A percentile compares a stretch with the other conserved stretches of the same genome.
These are phyloP conservation scores for Metarhizium rileyi DNA, from an alignment of 2,329 filamentous ascomycete species.

Conservation along the genomic window DNA sequence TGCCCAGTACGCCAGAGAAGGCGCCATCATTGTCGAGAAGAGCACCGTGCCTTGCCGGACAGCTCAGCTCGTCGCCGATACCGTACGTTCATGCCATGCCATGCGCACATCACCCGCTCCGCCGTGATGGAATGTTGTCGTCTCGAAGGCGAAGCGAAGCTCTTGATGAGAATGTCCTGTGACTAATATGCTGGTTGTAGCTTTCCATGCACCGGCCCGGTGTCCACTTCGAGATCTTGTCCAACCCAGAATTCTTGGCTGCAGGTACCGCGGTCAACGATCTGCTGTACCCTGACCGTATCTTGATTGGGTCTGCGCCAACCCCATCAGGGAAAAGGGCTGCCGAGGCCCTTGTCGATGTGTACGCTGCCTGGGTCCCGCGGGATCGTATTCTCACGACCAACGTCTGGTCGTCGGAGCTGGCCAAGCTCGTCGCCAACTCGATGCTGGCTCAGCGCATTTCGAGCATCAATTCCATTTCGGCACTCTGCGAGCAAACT, in stretches of 20 bases:
- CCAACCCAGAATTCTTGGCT: slow-evolving; percentile 73
- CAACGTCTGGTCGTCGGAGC: slow-evolving; percentile 68
- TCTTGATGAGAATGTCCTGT: neutral
- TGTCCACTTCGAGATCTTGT: slow-evolving; percentile 63
- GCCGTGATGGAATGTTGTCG: neutral
- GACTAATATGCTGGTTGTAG: slow-evolving; percentile 20
- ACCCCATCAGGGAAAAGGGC: slow-evolving; percentile 52
- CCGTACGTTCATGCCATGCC: slow-evolving; percentile 34
- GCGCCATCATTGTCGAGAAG: slow-evolving; percentile 72
- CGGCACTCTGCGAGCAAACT: slow-evolving; percentile 68
- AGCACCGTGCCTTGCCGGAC: slow-evolving; percentile 71
- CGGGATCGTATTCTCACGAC: slow-evolving; percentile 57
- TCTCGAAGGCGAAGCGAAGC: neutral
- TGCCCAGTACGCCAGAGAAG: slow-evolving; percentile 53
- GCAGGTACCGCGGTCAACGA: slow-evolving; percentile 68
- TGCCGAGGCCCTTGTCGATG: slow-evolving; percentile 49
- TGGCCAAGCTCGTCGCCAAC: slow-evolving; percentile 71
- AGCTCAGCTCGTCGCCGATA: slow-evolving; percentile 58
- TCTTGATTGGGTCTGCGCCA: slow-evolving; percentile 61
- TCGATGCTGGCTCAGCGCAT: slow-evolving; percentile 74
- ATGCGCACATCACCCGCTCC: neutral
- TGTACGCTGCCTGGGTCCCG: slow-evolving; percentile 66
- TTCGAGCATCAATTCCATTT: slow-evolving; percentile 71
- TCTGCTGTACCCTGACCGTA: slow-evolving; percentile 59
- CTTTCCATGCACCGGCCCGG: slow-evolving; percentile 50